Base-by-base conservation (phyloP, 163 green algal genomes). In the Scenedesmus sp. region DNA sequence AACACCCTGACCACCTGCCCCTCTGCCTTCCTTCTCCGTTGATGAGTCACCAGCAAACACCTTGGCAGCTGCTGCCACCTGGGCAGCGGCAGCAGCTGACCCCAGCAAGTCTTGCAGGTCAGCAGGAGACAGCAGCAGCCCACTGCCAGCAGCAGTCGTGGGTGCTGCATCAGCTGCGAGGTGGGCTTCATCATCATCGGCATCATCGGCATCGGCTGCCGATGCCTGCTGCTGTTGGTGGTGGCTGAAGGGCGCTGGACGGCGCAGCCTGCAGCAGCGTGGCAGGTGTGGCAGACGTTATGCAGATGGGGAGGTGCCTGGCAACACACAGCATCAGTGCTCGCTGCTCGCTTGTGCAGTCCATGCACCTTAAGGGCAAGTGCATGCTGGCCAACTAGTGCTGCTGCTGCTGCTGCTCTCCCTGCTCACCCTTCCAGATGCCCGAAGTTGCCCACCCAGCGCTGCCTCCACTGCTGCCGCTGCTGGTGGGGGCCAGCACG, bases 391-490 rank as follows among this genome's bases (percentile, higher is more conserved):
- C 20, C 20, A 26, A 76, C 56, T 84, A 16, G 26, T 59, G 82
- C 54, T 67, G 82, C 52, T 86, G 52, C 55, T 52, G 26, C 82
- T 67, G 57, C 82, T 64, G 55, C 82, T 26, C 26, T 3, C 59
- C 56, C 34, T 46, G 34, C 59, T 59, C 59, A 84, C 46, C 67
- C 86, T 6, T 95, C 84, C 16, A 96, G 87, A 66, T 96, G 94
- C 1, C 94, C 94, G 87, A 93, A 96, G 84, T 96, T 90, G 4
- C 94, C 93, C 57, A 94, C 89, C 94, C 84, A 82, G 34, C 57
- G 77, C 46, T 89, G 62, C 59, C 34, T 82, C 84, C 84, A 89
- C 64, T 66, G 34, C 84, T 89, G 34, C 15, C 18, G 34, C 7
- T 18, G 84, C 64, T 64, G 77, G 34, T 18, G 26, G 10, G 55